Conservation (phyloP, 805 yeast species). For the Suhomyces canberraensis region DNA sequence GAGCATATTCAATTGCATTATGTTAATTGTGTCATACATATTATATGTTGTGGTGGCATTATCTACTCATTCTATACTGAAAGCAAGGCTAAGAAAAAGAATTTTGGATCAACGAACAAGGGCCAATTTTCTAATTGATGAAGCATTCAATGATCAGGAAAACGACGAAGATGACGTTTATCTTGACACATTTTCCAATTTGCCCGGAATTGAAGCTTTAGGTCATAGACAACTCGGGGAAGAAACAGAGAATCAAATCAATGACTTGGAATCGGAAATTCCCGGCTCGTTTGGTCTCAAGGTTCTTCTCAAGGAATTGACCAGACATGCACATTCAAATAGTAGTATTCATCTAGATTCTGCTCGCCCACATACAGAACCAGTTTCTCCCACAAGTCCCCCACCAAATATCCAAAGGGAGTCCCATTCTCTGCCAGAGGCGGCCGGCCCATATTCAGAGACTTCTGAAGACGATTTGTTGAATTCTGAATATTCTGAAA, state of each 20-base stretch:
- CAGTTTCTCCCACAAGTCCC: background rate
- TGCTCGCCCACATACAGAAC: background rate
- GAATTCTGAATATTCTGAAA: background rate
- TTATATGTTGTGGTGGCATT: conserved; percentile 50
- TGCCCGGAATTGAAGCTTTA: conserved; percentile 30
- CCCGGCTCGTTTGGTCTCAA: conserved; percentile 33
- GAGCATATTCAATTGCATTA: conserved; percentile 50
- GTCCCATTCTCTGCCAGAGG: background rate
- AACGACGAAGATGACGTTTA: conserved; percentile 11
- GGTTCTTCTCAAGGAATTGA: conserved; percentile 30
- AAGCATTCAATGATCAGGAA: conserved; percentile 2
- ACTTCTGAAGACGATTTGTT: background rate
- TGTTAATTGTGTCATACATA: conserved; percentile 55
- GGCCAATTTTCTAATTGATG: conserved; percentile 14
- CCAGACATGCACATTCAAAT: conserved; percentile 20
- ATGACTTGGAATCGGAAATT: conserved; percentile 8
- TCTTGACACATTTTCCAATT: conserved; percentile 16
- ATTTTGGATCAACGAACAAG: conserved; percentile 22
- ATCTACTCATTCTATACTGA: conserved; percentile 18
- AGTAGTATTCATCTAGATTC: background rate
- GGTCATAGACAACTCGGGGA: background rate
- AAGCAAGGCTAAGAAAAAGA: conserved; percentile 10
- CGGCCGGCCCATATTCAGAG: background rate
- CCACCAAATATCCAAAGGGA: background rate
- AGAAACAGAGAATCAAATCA: conserved; percentile 2